Percentiles rank a stretch among this genome's conserved stretches.
Evolutionary conservation across 2,329 filamentous ascomycete species (phyloP).

Genomic region (Xylaria arbuscula): DNA sequence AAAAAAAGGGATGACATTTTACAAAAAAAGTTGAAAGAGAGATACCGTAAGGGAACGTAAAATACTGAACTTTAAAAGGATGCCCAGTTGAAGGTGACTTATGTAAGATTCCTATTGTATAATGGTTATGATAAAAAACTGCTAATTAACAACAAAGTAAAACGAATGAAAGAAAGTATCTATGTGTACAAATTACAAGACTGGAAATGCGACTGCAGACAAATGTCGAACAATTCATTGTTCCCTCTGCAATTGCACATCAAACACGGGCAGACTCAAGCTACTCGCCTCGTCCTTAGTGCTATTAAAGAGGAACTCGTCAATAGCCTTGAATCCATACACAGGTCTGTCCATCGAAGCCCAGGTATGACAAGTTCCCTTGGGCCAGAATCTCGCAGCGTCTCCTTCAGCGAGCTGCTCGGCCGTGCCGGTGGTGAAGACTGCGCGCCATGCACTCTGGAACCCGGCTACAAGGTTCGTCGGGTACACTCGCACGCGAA

Average conservation of each 20-base stretch:
- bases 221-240: not conserved
- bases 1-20: too few relatives aligned
- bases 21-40: too few relatives aligned
- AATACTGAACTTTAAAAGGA: too few relatives aligned
- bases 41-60: too few relatives aligned
- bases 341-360: conserved; percentile 44
- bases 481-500: conserved; percentile 45
- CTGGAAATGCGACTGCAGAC: too few relatives aligned
- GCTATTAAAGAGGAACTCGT: conserved; percentile 44
- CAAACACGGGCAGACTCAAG: conserved; percentile 40
- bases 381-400: conserved; percentile 42
- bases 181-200: too few relatives aligned
- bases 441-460: conserved; percentile 42
- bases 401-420: conserved; percentile 42
- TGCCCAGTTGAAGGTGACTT: too few relatives aligned
- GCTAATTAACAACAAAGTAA: too few relatives aligned
- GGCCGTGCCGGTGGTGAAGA: conserved; percentile 41
- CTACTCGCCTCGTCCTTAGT: conserved; percentile 33
- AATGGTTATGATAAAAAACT: too few relatives aligned
- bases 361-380: conserved; percentile 44
- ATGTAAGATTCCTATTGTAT: too few relatives aligned
- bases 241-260: conserved; percentile 36
- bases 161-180: too few relatives aligned
- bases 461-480: conserved; percentile 39
- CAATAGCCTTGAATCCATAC: conserved; percentile 46